phyloP scores from a whole-genome alignment of 1,284 basidiomycete species.

The Rhodotorula mucilaginosa region DNA sequence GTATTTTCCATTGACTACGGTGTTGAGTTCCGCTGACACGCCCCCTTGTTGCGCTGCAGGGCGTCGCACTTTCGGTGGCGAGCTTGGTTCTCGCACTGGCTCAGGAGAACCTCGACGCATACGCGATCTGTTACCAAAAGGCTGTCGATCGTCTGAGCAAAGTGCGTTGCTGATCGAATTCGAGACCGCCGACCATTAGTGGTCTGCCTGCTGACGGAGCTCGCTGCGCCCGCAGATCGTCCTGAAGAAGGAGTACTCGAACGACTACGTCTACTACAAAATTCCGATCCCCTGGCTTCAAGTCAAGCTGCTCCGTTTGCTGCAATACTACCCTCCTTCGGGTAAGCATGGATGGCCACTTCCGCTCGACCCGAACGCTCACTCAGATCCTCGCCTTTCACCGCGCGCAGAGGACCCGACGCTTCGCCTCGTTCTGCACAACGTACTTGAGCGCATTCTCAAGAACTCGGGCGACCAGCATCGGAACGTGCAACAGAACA shows the following conservation, averaged over 20 bases:
- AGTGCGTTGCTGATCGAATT: slow-evolving; percentile 54
- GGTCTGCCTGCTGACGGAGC: slow-evolving; percentile 12
- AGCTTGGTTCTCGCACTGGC: slow-evolving; percentile 92
- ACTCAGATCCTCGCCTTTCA: not conserved
- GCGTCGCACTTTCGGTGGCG: slow-evolving; percentile 89
- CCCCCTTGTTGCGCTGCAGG: slow-evolving; percentile 54
- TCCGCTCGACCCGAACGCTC: not conserved
- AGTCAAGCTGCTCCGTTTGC: slow-evolving; percentile 85
- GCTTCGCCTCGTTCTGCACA: slow-evolving; percentile 70
- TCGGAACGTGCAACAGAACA: slow-evolving; percentile 96
- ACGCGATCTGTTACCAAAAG: slow-evolving; percentile 85
- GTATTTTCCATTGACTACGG: slow-evolving; percentile 12
- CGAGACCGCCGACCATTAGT: not conserved
- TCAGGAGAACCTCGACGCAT: slow-evolving; percentile 88
- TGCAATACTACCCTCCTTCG: slow-evolving; percentile 94
- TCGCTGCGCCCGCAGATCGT: slow-evolving; percentile 61
- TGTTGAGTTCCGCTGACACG: too few relatives aligned
- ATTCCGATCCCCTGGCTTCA: slow-evolving; percentile 98
- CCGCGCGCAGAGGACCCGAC: slow-evolving; percentile 69
- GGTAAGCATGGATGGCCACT: slow-evolving; percentile 55
- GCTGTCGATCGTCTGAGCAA: slow-evolving; percentile 85
- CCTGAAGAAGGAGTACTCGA: slow-evolving; percentile 81
- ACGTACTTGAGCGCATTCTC: slow-evolving; percentile 86
- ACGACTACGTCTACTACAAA: slow-evolving; percentile 94
- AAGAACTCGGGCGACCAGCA: slow-evolving; percentile 90